Evolutionary conservation across 257 asterid genomes (phyloP), one percentile per base, ranked within the genome.

Genomic region (Cinchona pubescens): DNA sequence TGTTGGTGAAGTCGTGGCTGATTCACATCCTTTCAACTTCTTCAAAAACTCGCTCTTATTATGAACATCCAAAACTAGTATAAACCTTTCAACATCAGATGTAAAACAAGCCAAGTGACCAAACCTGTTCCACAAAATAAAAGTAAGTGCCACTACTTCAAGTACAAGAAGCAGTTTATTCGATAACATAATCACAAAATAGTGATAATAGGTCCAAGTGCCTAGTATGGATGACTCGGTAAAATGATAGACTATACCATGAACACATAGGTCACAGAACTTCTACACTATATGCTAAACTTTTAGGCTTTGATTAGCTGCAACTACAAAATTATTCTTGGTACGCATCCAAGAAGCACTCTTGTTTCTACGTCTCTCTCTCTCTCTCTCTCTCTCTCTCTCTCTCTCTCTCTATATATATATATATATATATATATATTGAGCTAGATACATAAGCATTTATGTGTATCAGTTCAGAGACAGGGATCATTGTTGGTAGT

Each of bases 51-150:
- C 91, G 32, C 73, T 75, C 86, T 84, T 85, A 73, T 74, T 83
- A 43, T 77, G 83, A 71, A 68, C 71, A 77, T 87, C 92, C 76
- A 95, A 87, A 84, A 83, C 87, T 81, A 84, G 86, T 82, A 92
- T 89, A 86, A 88, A 90, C 43, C 27, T 67, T 81, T 92, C 97
- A 74, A 91, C 81, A 19, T 92, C 99, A 59, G 98, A 83, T 73
- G 90, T 68, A 85, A 84, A 95, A 80, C 98, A 90, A 67, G 96
- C 87, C 92, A 95, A 87, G 85, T 92, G 97, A 75, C 99, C 99
- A 75, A 91, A 92, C 89, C 99, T 95, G 92, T 75, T 67, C 79
- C 78, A 79, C 34, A 51, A 75, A 38, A 23, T 48, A 40, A 59
- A 43, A 56, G 65, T 16, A 15, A 72, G 1, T 8, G 10, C 37